These are phyloP conservation scores for Trametes pubescens DNA, from an alignment of 1,284 basidiomycete species.

Conservation along the genomic window DNA sequence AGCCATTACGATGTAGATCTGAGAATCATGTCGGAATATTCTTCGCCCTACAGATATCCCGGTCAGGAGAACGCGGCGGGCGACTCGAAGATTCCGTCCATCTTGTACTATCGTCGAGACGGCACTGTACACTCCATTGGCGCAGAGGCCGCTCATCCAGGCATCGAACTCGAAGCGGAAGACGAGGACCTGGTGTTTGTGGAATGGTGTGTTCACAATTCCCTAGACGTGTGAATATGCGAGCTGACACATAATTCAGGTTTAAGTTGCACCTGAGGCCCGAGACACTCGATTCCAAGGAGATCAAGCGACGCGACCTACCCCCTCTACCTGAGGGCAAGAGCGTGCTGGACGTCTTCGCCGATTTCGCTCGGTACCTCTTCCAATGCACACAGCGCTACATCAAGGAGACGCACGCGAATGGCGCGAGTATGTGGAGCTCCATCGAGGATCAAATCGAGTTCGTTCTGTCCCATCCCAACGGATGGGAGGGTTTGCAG, in stretches of 20 bases:
- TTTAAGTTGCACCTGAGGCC: conserved; percentile 66
- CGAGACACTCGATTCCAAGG: conserved; percentile 35
- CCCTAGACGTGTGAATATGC: no score
- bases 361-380: conserved; percentile 62
- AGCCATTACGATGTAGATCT: neutral
- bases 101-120: conserved; percentile 59
- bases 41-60: conserved; percentile 45
- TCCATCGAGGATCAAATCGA: conserved; percentile 46
- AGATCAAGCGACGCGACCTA: conserved; percentile 17
- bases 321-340: conserved; percentile 50
- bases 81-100: conserved; percentile 60
- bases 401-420: conserved; percentile 56
- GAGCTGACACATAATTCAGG: conserved; percentile 39
- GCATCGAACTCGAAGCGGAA: conserved; percentile 51
- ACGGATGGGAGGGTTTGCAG: conserved; percentile 54
- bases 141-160: conserved; percentile 58
- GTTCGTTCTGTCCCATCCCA: conserved; percentile 52
- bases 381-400: conserved; percentile 52
- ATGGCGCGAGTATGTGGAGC: conserved; percentile 49
- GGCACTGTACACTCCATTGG: conserved; percentile 58
- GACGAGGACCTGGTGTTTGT: conserved; percentile 57
- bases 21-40: neutral
- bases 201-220: conserved; percentile 51
- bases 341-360: conserved; percentile 54
- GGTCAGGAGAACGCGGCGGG: conserved; percentile 48